Conservation (phyloP, 805 yeast genomes). For the Candida hispaniensis region DNA sequence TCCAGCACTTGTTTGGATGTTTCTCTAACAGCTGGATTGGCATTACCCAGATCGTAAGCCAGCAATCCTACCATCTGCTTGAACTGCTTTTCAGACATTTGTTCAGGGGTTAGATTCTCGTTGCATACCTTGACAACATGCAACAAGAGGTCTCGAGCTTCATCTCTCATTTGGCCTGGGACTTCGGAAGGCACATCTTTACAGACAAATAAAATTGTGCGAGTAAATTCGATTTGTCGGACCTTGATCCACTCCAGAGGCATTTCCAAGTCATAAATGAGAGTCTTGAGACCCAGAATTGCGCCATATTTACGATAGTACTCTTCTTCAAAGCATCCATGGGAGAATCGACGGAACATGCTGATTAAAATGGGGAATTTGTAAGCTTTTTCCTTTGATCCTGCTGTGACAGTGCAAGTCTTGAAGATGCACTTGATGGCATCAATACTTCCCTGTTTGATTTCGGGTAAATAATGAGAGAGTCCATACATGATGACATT, state of each 20-base stretch:
- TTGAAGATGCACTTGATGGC: slow-evolving; percentile 53
- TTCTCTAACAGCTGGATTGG: slow-evolving; percentile 70
- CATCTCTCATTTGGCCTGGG: slow-evolving; percentile 63
- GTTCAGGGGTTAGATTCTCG: slow-evolving; percentile 46
- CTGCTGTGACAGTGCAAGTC: slow-evolving; percentile 57
- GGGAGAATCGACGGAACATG: slow-evolving; percentile 73
- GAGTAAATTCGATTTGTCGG: slow-evolving; percentile 71
- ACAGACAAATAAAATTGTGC: slow-evolving; percentile 80
- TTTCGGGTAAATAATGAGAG: slow-evolving; percentile 61
- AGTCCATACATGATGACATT: slow-evolving; percentile 71
- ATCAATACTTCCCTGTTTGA: slow-evolving; percentile 58
- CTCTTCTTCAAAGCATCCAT: slow-evolving; percentile 81
- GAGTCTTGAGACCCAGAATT: slow-evolving; percentile 64
- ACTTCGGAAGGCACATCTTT: slow-evolving; percentile 85
- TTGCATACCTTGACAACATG: slow-evolving; percentile 59
- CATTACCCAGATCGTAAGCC: slow-evolving; percentile 85
- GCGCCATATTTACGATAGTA: slow-evolving; percentile 86
- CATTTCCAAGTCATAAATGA: slow-evolving; percentile 56
- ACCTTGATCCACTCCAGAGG: slow-evolving; percentile 64
- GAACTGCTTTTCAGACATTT: slow-evolving; percentile 60
- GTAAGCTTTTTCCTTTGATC: slow-evolving; percentile 51
- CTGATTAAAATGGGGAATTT: slow-evolving; percentile 66
- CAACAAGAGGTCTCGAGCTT: slow-evolving; percentile 59
- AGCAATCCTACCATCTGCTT: slow-evolving; percentile 77
- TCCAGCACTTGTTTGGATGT: slow-evolving; percentile 65